Conservation (phyloP, 371 early-diverging fungal genomes). For the Gilbertella persicaria region DNA sequence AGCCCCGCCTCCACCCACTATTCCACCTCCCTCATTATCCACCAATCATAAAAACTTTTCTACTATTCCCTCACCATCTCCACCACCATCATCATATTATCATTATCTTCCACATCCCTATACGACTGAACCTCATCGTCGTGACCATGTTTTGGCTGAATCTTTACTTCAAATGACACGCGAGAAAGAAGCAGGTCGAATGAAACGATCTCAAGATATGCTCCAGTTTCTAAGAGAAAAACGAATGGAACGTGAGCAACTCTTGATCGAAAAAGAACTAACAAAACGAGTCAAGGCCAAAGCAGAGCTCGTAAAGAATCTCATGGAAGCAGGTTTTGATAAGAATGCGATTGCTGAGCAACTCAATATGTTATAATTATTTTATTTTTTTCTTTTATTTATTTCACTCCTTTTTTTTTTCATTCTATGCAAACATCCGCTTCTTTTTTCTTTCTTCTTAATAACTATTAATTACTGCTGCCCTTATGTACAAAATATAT, state of each 20-base stretch:
- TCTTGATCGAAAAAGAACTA: conserved; percentile 45
- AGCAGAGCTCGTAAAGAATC: conserved; percentile 47
- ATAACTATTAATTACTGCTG: neutral
- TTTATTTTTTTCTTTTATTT: too few relatives aligned
- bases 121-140: neutral
- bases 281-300: conserved; percentile 46
- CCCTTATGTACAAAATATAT: neutral
- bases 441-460: neutral
- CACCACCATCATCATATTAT: neutral
- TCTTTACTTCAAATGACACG: conserved; percentile 41
- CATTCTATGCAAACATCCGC: neutral
- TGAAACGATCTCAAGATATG: conserved; percentile 49
- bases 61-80: conserved; percentile 5
- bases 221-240: conserved; percentile 45
- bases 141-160: conserved; percentile 28
- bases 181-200: conserved; percentile 45
- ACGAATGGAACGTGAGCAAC: conserved; percentile 40
- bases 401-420: too few relatives aligned
- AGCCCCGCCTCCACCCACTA: too few relatives aligned
- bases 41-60: too few relatives aligned
- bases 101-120: neutral
- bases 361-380: conserved; percentile 31
- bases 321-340: conserved; percentile 46
- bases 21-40: conserved; percentile 2
- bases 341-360: conserved; percentile 48